Base-by-base conservation (phyloP, 2,329 filamentous ascomycete genomes). In the Monosporascus sp. region DNA sequence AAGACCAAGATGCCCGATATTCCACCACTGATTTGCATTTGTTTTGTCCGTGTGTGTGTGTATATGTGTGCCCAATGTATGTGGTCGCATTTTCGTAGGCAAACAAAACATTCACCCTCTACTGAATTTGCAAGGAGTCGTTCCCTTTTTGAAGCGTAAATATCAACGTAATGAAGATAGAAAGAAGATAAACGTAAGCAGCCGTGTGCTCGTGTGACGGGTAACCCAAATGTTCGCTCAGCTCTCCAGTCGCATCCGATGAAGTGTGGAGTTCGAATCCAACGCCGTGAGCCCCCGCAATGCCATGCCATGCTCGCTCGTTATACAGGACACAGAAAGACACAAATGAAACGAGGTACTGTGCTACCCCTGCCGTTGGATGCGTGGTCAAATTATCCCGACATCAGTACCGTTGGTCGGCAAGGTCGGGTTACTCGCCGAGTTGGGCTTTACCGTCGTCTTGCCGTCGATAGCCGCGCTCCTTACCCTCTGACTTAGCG, bases 381-480 rank as follows among this genome's bases (percentile, higher is more conserved):
- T 60, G 31, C 18, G 57, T 46, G 55, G 58, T 55, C 40, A 58
- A 51, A 57, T 51, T 51, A 66, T 66, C 37, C 62, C 60, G 40
- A 63, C 60, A 31, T 68, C 67, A 15, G 73, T 75, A 38, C 66
- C 62, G 56, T 74, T 77, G 8, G 72, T 73, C 50, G 58, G 60
- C 26, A 74, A 51, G 6, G 60, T 60, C 20, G 79, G 80, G 53
- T 83, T 75, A 56, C 79, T 81, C n/a, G 79, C 79, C 17, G 81
- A 78, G 62, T 86, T 86, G 3, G 82, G 81, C 61, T 84, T 82
- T 56, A 87, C 81, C 1, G 74, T 78, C 9, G 79, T 79, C 60
- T 82, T 76, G 35, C 81, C 82, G 9, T 81, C 79, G 45, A 87
- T 82, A 7, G 80, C 76, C 8, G 81, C 80, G 58, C 79, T 85